Base-by-base conservation (phyloP, 179 eudicot species). In the Nepenthes alata region DNA sequence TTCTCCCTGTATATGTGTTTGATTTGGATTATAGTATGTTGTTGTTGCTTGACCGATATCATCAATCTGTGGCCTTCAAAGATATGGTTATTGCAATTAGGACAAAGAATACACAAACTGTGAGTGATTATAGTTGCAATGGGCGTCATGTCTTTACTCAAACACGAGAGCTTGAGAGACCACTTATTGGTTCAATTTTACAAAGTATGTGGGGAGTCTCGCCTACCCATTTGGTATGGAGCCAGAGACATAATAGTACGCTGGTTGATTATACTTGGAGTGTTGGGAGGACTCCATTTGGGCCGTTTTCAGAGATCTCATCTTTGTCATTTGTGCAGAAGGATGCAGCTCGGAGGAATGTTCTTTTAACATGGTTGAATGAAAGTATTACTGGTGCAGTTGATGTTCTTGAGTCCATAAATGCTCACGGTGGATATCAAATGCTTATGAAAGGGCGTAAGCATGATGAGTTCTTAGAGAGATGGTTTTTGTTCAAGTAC, bases 141-240 rank as follows among this genome's bases (percentile, higher is more conserved):
- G 93, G 98, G 45, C 86, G 87, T 10, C 89, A 89, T 72, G 95
- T 93, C 50, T 86, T 89, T 63, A 93, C 90, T 14, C 95, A 86
- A 45, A 86, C 96, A 0, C 67, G 98, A 45, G 93, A 93, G 71
- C 89, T 93, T 11, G 98, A 89, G 73, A 81, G 98, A 50, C 95
- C 98, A 11, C 77, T 93, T 25, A 83, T 86, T 62, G 96, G 98
- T 55, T 93, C 96, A 1, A 80, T 93, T 60, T 74, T 93, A 65
- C 98, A 93, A 80, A 89, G 95, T 65, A 89, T 93, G 98, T 93
- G 95, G 93, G 98, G 98, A 15, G 95, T 93, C 50, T 89, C 98
- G 3, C 98, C 98, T 2, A 93, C 96, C 9, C 98, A 93, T 79
- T 52, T 86, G 70, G 67, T 76, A 2, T 93, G 98, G 98, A 93